Percentiles rank a stretch among this genome's conserved stretches.
Evolutionary conservation across 495 filamentous ascomycete species (phyloP).

Genomic region (Delitschia confertaspora): DNA sequence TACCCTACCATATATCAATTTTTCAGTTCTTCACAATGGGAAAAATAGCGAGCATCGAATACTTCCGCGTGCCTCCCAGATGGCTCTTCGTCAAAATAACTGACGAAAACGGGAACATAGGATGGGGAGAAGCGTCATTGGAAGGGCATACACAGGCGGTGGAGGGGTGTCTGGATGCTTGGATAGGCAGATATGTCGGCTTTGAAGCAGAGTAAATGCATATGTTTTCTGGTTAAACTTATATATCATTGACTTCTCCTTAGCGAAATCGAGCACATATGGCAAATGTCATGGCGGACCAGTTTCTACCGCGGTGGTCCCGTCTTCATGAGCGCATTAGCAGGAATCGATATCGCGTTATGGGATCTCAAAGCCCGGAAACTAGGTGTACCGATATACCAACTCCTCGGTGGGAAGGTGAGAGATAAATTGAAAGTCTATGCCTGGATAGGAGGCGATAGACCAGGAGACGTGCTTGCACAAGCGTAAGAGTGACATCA

Average conservation of each 20-base stretch:
- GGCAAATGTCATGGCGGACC: slow-evolving; percentile 60
- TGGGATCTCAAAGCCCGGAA: slow-evolving; percentile 64
- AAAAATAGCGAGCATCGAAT: slow-evolving; percentile 61
- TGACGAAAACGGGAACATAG: slow-evolving; percentile 52
- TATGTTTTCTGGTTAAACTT: slow-evolving; percentile 4
- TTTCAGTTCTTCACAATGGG: slow-evolving; percentile 42
- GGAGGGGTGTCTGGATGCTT: slow-evolving; percentile 64
- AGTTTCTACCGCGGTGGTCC: slow-evolving; percentile 78
- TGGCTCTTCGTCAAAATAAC: slow-evolving; percentile 77
- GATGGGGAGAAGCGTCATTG: slow-evolving; percentile 74
- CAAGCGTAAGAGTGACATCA: slow-evolving; percentile 45
- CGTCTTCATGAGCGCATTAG: slow-evolving; percentile 72
- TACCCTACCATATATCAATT: no score
- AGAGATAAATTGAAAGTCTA: slow-evolving; percentile 67
- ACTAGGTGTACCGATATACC: slow-evolving; percentile 61
- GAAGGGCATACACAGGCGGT: slow-evolving; percentile 70
- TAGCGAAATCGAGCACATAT: slow-evolving; percentile 74
- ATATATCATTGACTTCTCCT: slow-evolving; percentile 13
- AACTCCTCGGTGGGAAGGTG: slow-evolving; percentile 69
- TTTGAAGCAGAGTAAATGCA: slow-evolving; percentile 59
- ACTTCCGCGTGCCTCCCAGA: slow-evolving; percentile 63
- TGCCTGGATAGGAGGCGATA: slow-evolving; percentile 79
- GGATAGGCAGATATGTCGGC: slow-evolving; percentile 53
- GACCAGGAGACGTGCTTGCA: slow-evolving; percentile 58
- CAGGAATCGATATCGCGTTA: slow-evolving; percentile 73